Base-by-base conservation (phyloP, 83 land plant genomes). In the Larix sibirica region DNA sequence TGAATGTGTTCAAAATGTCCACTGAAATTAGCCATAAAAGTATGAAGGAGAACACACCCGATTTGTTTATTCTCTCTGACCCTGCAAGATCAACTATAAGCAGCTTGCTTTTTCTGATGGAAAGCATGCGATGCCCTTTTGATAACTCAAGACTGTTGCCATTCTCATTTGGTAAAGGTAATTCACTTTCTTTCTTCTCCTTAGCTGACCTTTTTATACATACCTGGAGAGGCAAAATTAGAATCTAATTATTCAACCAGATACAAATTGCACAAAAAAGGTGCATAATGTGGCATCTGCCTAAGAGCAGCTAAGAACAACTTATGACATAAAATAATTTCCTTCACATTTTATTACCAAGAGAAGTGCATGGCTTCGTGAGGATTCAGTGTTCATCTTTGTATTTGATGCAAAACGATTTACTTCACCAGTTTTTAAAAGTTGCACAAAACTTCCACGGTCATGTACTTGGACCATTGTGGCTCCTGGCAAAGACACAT, bases 51-150 rank as follows among this genome's bases (percentile, higher is more conserved):
- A 65, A 64, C 86, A 58, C 17, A 91, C 95, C 95, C 62, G 95
- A 91, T 85, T 93, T 93, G 63, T 93, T 82, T 36, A 89, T 66
- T 82, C 95, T 81, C 74, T 93, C 95, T 40, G 95, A 93, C 71
- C 95, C 95, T 3, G 95, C 95, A 74, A 93, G 95, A 62, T 93
- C 95, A 38, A 93, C 91, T 56, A 93, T 86, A 69, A 93, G 80
- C 62, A 93, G 83, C 84, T 93, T 93, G 88, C 95, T 93, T 83
- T 91, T 93, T 9, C 84, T 79, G 63, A 93, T 79, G 6, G 82
- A 82, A 17, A 91, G 90, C 50, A 86, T 50, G 50, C 73, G 33
- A 56, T 20, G 60, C 76, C 75, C 79, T 62, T 79, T 81, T 54
- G 78, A 73, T 77, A 79, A 8, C 26, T 81, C 71, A 26, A 16